Evolutionary conservation across 768 basidiomycete genomes (phyloP).

Genomic region (Rhodosporidiobolus sp.): DNA sequence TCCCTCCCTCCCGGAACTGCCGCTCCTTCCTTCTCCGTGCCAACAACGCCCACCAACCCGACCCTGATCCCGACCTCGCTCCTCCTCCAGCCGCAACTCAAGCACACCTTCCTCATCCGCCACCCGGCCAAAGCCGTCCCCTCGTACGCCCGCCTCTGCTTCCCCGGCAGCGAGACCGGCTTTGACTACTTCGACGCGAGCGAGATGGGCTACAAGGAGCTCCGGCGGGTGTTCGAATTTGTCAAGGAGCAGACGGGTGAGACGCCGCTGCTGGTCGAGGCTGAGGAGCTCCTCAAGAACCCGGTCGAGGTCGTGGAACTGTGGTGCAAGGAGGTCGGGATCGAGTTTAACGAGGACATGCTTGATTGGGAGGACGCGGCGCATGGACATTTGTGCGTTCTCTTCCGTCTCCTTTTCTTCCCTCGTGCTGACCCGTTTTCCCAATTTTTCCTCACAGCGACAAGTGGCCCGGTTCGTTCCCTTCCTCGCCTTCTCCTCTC

Average conservation of each 20-base stretch:
- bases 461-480: slow-evolving; percentile 38
- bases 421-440: not conserved
- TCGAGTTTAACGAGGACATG: slow-evolving; percentile 42
- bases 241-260: slow-evolving; percentile 24
- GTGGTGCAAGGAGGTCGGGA: slow-evolving; percentile 41
- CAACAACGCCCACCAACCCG: slow-evolving; percentile 34
- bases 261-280: slow-evolving; percentile 41
- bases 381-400: slow-evolving; percentile 42
- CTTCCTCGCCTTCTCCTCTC: not conserved
- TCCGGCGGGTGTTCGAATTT: slow-evolving; percentile 35
- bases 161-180: slow-evolving; percentile 41
- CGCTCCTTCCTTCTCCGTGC: slow-evolving; percentile 13
- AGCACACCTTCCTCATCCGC: slow-evolving; percentile 46
- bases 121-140: slow-evolving; percentile 44
- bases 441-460: not conserved
- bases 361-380: slow-evolving; percentile 42
- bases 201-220: slow-evolving; percentile 44
- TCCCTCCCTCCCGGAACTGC: slow-evolving; percentile 19
- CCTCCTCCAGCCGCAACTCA: slow-evolving; percentile 39
- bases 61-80: slow-evolving; percentile 41
- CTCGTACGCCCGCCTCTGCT: slow-evolving; percentile 43
- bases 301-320: slow-evolving; percentile 34
- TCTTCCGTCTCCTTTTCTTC: not conserved
- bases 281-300: slow-evolving; percentile 35
- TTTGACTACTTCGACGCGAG: slow-evolving; percentile 44